Evolutionary conservation across 306 rosid genomes (phyloP), one percentile per base, ranked within the genome.

Genomic region (Benincasa hispida): DNA sequence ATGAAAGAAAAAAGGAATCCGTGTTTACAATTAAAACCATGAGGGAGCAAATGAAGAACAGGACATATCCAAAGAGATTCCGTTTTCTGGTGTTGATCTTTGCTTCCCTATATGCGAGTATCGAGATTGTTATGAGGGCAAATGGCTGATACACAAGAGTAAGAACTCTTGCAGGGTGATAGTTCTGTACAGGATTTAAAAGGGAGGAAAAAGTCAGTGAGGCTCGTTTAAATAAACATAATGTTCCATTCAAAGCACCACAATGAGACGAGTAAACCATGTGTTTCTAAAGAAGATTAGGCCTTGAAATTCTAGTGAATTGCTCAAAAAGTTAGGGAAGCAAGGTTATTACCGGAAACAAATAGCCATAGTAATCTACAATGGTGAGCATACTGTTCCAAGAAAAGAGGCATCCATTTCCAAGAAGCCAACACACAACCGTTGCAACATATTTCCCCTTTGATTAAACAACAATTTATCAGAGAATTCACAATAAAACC

Each of bases 361-460:
- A 83, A 75, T 61, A 8, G 63, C 37, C 81, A 58, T 91, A 91
- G 85, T 93, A 93, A 87, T 93, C 98, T 86, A 56, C 80, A 32
- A 93, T 93, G 4, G 98, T 91, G 3, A 93, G 85, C 96, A 93
- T 93, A 68, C 98, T 93, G 79, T 91, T 91, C 97, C 98, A 93
- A 25, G 96, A 74, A 78, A 91, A 86, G 73, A 93, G 97, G 60
- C 90, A 84, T 13, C 98, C 96, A 66, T 85, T 93, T 54, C 98
- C 98, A 72, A 93, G 98, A 86, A 93, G 84, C 93, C 93, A 93
- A 55, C 98, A 93, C 0, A 90, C 85, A 1, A 75, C 41, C 48
- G 82, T 81, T 68, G 96, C 95, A 75, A 77, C 75, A 83, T 19
- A 72, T 69, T 87, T 93, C 24, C 97, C 96, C 98, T 93, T 82